Evolutionary conservation across 2,329 filamentous ascomycete species (phyloP).

Genomic region (Orbilia quercus): DNA sequence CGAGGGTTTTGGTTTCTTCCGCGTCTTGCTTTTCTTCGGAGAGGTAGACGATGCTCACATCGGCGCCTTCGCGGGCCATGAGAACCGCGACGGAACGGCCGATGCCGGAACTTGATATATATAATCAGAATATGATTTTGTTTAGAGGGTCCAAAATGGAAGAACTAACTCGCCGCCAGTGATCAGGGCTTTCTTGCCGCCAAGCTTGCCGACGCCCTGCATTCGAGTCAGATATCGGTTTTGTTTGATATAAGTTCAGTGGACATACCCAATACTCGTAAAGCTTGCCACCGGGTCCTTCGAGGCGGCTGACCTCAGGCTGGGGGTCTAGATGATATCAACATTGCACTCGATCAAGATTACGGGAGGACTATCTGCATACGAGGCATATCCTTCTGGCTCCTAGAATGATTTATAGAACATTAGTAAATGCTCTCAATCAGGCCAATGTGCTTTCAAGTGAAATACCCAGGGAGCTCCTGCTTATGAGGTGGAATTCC

Average conservation of each 20-base stretch:
- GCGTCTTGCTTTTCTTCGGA: slow-evolving; percentile 70
- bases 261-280: slow-evolving; percentile 43
- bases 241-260: neutral
- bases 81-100: slow-evolving; percentile 69
- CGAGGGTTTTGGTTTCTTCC: slow-evolving; percentile 67
- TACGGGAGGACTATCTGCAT: neutral
- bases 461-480: slow-evolving; percentile 26
- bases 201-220: slow-evolving; percentile 66
- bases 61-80: slow-evolving; percentile 71
- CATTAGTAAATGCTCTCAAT: neutral
- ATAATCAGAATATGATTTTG: slow-evolving; percentile 2
- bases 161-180: slow-evolving; percentile 69
- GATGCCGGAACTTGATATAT: slow-evolving; percentile 67
- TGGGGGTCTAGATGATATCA: slow-evolving; percentile 19
- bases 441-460: neutral
- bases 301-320: slow-evolving; percentile 39
- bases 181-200: slow-evolving; percentile 68
- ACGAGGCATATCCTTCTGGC: slow-evolving; percentile 43
- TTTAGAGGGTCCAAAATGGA: neutral
- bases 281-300: slow-evolving; percentile 40
- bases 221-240: neutral
- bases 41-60: slow-evolving; percentile 69
- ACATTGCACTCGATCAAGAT: neutral
- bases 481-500: slow-evolving; percentile 29
- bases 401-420: slow-evolving; percentile 1